These are phyloP conservation scores for Phytophthora ohioensis DNA, from an alignment of 352 stramenopile genomes.

Conservation along the genomic window DNA sequence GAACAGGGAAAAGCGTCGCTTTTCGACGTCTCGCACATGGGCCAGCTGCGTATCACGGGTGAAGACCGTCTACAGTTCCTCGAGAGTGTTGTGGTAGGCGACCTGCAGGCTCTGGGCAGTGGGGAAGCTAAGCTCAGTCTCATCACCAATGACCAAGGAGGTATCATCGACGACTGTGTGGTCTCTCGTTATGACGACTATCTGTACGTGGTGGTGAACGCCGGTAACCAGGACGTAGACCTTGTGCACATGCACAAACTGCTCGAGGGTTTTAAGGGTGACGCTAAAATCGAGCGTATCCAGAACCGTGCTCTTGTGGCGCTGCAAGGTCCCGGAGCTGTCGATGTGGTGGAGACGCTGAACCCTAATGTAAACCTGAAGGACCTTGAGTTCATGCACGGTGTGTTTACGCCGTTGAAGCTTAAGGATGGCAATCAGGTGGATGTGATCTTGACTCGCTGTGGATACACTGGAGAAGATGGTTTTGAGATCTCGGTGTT, in stretches of 20 bases:
- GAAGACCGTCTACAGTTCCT: constrained; percentile 96
- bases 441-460: constrained; percentile 94
- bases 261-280: constrained; percentile 88
- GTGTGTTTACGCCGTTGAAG: constrained; percentile 86
- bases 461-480: constrained; percentile 99
- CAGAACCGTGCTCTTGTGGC: constrained; percentile 95
- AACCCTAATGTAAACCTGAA: constrained; percentile 91
- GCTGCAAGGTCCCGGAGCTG: constrained; percentile 95
- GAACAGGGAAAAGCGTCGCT: constrained; percentile 83
- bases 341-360: constrained; percentile 85
- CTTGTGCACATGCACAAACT: constrained; percentile 93
- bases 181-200: constrained; percentile 96
- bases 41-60: constrained; percentile 94
- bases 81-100: constrained; percentile 95
- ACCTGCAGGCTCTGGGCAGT: constrained; percentile 89
- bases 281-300: constrained; percentile 96
- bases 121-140: constrained; percentile 95
- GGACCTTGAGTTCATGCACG: constrained; percentile 97
- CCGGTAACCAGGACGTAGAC: constrained; percentile 96
- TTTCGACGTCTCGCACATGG: constrained; percentile 99
- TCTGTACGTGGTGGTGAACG: constrained; percentile 98
- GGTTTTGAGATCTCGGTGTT: constrained; percentile 98
- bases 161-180: constrained; percentile 99
- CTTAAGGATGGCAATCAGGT: constrained; percentile 53
- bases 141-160: constrained; percentile 96